These are phyloP conservation scores for Tolypocladium tropicale DNA, from an alignment of 2,329 filamentous ascomycete species.

Conservation along the genomic window DNA sequence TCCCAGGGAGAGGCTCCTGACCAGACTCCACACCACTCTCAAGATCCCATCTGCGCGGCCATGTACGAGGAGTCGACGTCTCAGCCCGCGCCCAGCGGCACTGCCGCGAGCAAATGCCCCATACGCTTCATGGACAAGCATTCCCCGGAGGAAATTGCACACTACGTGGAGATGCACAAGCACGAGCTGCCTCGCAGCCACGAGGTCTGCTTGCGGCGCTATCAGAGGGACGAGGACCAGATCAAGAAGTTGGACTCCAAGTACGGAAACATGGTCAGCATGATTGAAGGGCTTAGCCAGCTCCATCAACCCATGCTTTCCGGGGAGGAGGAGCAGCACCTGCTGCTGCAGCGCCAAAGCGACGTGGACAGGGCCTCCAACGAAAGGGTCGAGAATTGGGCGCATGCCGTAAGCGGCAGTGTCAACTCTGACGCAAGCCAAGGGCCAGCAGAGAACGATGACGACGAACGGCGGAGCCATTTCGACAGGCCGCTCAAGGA, in stretches of 20 bases:
- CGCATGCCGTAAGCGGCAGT: conserved; percentile 59
- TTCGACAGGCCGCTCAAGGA: conserved; percentile 84
- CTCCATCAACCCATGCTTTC: conserved; percentile 85
- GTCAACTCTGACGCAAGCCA: conserved; percentile 24
- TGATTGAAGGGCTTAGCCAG: conserved; percentile 83
- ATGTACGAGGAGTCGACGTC: conserved; percentile 51
- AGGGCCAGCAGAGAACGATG: conserved; percentile 26
- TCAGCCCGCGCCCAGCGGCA: conserved; percentile 38
- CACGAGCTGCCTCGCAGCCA: conserved; percentile 91
- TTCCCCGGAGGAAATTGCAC: conserved; percentile 83
- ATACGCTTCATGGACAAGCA: conserved; percentile 90
- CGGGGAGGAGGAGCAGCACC: conserved; percentile 31
- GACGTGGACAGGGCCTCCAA: conserved; percentile 45
- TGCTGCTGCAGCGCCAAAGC: conserved; percentile 26
- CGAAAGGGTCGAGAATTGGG: conserved; percentile 77
- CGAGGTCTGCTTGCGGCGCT: conserved; percentile 81
- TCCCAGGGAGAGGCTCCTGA: conserved; percentile 19
- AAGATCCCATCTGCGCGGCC: conserved; percentile 54
- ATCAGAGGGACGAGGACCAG: conserved; percentile 77
- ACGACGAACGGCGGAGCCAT: conserved; percentile 55
- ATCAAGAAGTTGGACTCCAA: conserved; percentile 87
- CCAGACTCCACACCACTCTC: conserved; percentile 35
- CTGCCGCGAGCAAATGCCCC: conserved; percentile 61
- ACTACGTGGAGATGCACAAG: conserved; percentile 91
- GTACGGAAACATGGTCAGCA: conserved; percentile 83